Percentiles rank a stretch among this genome's conserved stretches.
Evolutionary conservation across 192 early-diverging fungal species (phyloP).

Genomic region (Mortierella antarctica): DNA sequence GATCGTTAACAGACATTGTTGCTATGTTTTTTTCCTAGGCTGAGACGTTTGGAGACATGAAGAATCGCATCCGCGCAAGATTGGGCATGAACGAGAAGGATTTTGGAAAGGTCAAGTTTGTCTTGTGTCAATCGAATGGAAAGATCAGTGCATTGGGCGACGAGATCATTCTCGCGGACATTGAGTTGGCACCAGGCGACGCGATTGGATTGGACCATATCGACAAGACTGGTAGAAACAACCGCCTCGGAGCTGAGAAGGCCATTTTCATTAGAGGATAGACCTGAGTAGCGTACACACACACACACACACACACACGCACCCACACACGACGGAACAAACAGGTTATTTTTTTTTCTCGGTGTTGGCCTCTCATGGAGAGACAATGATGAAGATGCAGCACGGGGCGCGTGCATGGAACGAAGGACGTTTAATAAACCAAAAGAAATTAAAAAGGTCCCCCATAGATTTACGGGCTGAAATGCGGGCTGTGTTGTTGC

Average conservation of each 20-base stretch:
- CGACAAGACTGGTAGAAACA: conserved; percentile 57
- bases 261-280: conserved; percentile 58
- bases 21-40: conserved; percentile 46
- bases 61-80: conserved; percentile 73
- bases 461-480: too few species aligned
- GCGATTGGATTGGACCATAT: conserved; percentile 63
- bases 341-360: neutral
- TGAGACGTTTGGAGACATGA: conserved; percentile 76
- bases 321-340: neutral
- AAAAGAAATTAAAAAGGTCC: too few species aligned
- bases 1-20: neutral
- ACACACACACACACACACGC: too few species aligned
- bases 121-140: neutral
- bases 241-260: conserved; percentile 49
- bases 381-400: neutral
- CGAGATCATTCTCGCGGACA: conserved; percentile 42
- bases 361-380: neutral
- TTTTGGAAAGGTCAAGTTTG: conserved; percentile 73
- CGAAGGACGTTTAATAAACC: too few species aligned
- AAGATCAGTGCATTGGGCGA: conserved; percentile 32
- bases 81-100: conserved; percentile 89
- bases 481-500: too few species aligned
- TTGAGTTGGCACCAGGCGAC: conserved; percentile 41
- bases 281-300: neutral
- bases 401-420: too few species aligned